A percentile compares a stretch with the other conserved stretches of the same genome.
Conservation (phyloP, 441 rosid species). For the Melastoma candidum region DNA sequence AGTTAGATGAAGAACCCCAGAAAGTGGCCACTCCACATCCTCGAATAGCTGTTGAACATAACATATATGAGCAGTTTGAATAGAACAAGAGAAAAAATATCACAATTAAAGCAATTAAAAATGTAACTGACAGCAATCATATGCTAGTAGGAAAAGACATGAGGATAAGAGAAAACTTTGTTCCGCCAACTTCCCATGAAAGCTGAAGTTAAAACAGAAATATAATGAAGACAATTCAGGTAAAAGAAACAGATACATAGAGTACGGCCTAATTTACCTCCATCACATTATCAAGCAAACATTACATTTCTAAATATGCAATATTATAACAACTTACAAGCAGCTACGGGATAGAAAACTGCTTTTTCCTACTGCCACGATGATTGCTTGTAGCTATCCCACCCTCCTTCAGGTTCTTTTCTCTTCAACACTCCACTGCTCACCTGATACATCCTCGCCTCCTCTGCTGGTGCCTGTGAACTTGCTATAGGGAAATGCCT, state of each 20-base stretch:
- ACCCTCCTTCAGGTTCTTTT: conserved; percentile 73
- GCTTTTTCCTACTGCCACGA: conserved; percentile 46
- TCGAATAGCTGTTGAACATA: conserved; percentile 23
- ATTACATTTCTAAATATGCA: no score
- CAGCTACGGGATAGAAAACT: conserved; percentile 23
- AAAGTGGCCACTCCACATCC: conserved; percentile 26
- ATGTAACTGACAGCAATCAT: no score
- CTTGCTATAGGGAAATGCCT: conserved; percentile 30
- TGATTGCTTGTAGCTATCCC: conserved; percentile 54
- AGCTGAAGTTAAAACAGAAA: no score
- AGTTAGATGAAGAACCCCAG: conserved; percentile 27
- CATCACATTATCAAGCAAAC: no score
- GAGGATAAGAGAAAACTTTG: no score
- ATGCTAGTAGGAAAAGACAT: no score
- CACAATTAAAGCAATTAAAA: no score
- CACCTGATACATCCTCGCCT: conserved; percentile 49
- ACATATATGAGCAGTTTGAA: neutral
- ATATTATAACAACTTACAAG: conserved; percentile 28
- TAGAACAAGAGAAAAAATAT: no score
- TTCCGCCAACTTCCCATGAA: no score
- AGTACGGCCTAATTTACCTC: no score
- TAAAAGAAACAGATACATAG: no score
- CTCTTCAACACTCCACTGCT: conserved; percentile 41
- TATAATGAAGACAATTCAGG: no score
- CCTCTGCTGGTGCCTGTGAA: conserved; percentile 36